A percentile compares a stretch with the other conserved stretches of the same genome.
Conservation (phyloP, 768 basidiomycete species). For the Phanerochaete sordida region DNA sequence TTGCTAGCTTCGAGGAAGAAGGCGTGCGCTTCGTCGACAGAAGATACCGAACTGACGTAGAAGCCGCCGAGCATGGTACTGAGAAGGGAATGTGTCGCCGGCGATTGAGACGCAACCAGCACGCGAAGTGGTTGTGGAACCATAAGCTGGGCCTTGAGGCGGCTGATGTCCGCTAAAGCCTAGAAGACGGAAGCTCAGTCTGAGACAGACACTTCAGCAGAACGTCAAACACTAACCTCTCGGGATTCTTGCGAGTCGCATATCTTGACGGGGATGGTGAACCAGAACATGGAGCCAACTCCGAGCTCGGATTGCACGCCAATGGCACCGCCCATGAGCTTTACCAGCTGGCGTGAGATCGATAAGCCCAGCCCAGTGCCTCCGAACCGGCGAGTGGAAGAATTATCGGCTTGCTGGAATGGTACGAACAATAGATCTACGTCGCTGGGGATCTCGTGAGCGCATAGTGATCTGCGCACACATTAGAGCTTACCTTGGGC, state of each 20-base stretch:
- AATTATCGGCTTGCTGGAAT: slow-evolving; percentile 78
- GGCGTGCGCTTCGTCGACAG: slow-evolving; percentile 43
- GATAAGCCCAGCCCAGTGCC: slow-evolving; percentile 76
- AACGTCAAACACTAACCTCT: slow-evolving; percentile 40
- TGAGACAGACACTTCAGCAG: not conserved
- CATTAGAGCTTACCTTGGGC: slow-evolving; percentile 28
- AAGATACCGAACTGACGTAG: slow-evolving; percentile 38
- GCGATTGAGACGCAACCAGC: slow-evolving; percentile 56
- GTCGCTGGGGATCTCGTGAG: slow-evolving; percentile 36
- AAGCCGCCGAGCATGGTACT: slow-evolving; percentile 56
- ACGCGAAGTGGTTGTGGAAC: slow-evolving; percentile 44
- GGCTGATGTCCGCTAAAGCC: slow-evolving; percentile 33
- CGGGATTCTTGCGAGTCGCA: slow-evolving; percentile 53
- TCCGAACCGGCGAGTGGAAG: slow-evolving; percentile 71
- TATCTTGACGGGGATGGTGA: slow-evolving; percentile 64
- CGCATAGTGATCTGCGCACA: not conserved
- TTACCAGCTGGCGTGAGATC: slow-evolving; percentile 71
- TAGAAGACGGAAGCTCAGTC: not conserved
- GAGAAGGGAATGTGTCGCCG: slow-evolving; percentile 54
- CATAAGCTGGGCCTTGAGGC: slow-evolving; percentile 44
- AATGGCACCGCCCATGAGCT: slow-evolving; percentile 73
- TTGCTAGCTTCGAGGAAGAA: slow-evolving; percentile 34
- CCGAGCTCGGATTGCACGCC: slow-evolving; percentile 64
- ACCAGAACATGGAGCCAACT: slow-evolving; percentile 69
- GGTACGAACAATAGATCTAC: slow-evolving; percentile 68